Percentiles rank a stretch among this genome's conserved stretches.
Evolutionary conservation across 2,329 filamentous ascomycete species (phyloP).

Genomic region (Cladophialophora bantiana): DNA sequence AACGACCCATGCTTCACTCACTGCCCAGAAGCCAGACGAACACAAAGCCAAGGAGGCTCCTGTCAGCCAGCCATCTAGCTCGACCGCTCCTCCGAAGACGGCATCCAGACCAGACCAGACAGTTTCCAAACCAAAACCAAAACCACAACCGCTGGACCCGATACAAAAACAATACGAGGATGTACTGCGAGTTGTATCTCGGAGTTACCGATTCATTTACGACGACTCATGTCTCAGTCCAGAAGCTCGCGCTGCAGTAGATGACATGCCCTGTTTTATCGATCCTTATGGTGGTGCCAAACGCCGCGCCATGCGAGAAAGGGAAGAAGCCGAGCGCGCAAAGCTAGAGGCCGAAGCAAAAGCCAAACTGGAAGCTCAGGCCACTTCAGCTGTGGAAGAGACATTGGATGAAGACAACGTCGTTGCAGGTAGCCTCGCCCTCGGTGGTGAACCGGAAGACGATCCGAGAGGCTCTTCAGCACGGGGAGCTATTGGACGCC

Average conservation of each 20-base stretch:
- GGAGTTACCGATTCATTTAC: slow-evolving; percentile 62
- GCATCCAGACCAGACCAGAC: slow-evolving; percentile 42
- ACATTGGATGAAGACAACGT: slow-evolving; percentile 73
- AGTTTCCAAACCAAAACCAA: slow-evolving; percentile 41
- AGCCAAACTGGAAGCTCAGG: slow-evolving; percentile 57
- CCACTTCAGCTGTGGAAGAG: slow-evolving; percentile 41
- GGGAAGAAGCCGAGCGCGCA: slow-evolving; percentile 66
- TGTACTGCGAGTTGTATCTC: slow-evolving; percentile 55
- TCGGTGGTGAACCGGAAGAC: slow-evolving; percentile 93
- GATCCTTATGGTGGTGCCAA: slow-evolving; percentile 83
- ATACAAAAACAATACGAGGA: slow-evolving; percentile 45
- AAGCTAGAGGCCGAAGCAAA: slow-evolving; percentile 63
- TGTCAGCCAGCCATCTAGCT: slow-evolving; percentile 19
- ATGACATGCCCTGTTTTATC: slow-evolving; percentile 76
- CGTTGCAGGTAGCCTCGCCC: slow-evolving; percentile 83
- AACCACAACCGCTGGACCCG: slow-evolving; percentile 30
- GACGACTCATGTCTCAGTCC: slow-evolving; percentile 54
- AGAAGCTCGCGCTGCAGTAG: slow-evolving; percentile 60
- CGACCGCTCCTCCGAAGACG: slow-evolving; percentile 29
- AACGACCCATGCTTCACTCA: slow-evolving; percentile 56
- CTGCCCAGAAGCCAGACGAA: slow-evolving; percentile 46
- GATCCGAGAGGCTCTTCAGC: slow-evolving; percentile 51
- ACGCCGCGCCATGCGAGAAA: slow-evolving; percentile 77
- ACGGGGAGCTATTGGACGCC: slow-evolving; percentile 73
- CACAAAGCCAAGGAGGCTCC: slow-evolving; percentile 42